These are phyloP conservation scores for Pestalotiopsis sp. DNA, from an alignment of 2,329 filamentous ascomycete genomes.

Conservation along the genomic window DNA sequence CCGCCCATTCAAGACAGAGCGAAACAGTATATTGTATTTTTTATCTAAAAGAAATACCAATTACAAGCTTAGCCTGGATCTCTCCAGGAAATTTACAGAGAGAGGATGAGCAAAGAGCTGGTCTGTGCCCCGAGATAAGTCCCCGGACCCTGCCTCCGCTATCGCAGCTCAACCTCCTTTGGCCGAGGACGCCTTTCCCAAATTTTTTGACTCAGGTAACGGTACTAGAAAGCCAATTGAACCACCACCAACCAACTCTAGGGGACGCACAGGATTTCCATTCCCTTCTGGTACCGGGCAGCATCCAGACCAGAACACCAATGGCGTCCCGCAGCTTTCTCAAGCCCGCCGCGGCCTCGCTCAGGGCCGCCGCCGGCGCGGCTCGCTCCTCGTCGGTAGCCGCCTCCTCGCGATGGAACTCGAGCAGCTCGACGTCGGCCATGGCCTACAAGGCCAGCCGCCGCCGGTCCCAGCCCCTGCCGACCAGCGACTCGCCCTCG, in stretches of 20 bases:
- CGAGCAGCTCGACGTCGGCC: slow-evolving; percentile 79
- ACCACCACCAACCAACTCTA: slow-evolving; percentile 14
- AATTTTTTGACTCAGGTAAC: slow-evolving; percentile 21
- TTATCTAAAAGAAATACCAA: not conserved
- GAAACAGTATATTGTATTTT: no score
- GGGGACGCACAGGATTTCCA: slow-evolving; percentile 25
- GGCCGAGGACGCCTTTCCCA: slow-evolving; percentile 3
- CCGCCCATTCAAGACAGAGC: no score
- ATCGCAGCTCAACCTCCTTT: slow-evolving; percentile 10
- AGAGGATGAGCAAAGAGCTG: not conserved
- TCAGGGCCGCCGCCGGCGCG: slow-evolving; percentile 23
- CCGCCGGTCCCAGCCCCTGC: slow-evolving; percentile 82
- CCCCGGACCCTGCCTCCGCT: slow-evolving; percentile 6
- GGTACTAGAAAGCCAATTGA: slow-evolving; percentile 25
- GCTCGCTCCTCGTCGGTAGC: slow-evolving; percentile 16
- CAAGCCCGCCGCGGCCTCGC: slow-evolving; percentile 23
- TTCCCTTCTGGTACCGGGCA: slow-evolving; percentile 13
- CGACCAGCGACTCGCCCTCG: slow-evolving; percentile 74
- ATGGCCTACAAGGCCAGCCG: slow-evolving; percentile 97
- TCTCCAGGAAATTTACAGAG: not conserved
- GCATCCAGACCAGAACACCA: slow-evolving; percentile 22
- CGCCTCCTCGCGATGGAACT: slow-evolving; percentile 32
- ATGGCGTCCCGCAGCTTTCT: slow-evolving; percentile 33
- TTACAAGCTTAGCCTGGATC: not conserved
- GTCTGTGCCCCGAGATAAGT: not conserved